Conservation (phyloP, 2,329 filamentous ascomycete genomes). For the Aureobasidium sp. region DNA sequence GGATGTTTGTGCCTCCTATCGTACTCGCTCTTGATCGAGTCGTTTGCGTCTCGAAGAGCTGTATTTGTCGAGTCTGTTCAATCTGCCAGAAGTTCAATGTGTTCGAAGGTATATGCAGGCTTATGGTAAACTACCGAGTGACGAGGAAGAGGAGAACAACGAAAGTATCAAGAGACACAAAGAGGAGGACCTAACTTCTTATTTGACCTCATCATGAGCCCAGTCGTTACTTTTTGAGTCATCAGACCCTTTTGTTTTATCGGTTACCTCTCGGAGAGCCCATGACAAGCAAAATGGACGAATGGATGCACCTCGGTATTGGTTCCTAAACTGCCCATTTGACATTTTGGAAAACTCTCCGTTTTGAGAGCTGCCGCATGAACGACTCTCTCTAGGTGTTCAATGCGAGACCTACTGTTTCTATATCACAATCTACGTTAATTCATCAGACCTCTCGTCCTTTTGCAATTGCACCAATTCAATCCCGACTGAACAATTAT, state of each 20-base stretch:
- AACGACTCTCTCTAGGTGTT: no score
- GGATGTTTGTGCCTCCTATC: no score
- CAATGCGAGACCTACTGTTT: no score
- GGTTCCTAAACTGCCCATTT: not conserved
- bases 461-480: not conserved
- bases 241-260: not conserved
- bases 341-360: no score
- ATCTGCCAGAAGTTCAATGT: no score
- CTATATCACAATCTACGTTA: no score
- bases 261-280: not conserved
- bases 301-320: slow-evolving; percentile 12
- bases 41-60: no score
- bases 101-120: not conserved
- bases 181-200: not conserved
- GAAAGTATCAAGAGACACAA: not conserved
- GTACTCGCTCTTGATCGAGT: no score
- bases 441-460: no score
- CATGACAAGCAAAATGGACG: slow-evolving; percentile 1
- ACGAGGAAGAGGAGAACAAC: not conserved
- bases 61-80: no score
- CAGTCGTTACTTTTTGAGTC: not conserved
- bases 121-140: not conserved
- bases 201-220: not conserved
- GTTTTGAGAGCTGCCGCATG: no score
- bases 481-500: not conserved